Evolutionary conservation across 306 rosid genomes (phyloP).

Genomic region (Pyrus bretschneideri): DNA sequence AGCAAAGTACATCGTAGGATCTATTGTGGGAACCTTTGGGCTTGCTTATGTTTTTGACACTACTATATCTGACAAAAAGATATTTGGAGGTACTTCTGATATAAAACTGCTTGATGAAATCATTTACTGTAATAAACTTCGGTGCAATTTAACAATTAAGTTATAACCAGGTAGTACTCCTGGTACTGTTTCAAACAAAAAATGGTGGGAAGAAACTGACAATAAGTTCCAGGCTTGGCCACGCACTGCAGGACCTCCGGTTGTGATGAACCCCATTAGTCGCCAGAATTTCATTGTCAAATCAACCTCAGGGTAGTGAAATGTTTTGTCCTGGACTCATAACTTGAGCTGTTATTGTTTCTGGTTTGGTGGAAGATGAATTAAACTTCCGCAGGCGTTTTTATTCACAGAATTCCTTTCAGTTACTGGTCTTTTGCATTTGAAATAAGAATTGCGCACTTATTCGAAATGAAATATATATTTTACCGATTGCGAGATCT

Average conservation of each 20-base stretch:
- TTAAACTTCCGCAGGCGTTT: too few species aligned
- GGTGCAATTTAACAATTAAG: not conserved
- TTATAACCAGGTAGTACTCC: conserved; percentile 60
- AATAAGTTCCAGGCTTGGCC: conserved; percentile 92
- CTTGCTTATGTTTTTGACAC: conserved; percentile 40
- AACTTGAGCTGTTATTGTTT: not conserved
- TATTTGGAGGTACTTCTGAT: conserved; percentile 58
- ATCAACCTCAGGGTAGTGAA: conserved; percentile 1
- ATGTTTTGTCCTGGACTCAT: not conserved
- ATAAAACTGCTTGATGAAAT: not conserved
- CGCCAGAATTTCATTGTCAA: conserved; percentile 44
- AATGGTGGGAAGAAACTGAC: conserved; percentile 88
- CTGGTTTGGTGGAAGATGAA: not conserved
- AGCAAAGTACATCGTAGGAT: conserved; percentile 34
- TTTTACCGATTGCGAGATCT: too few species aligned
- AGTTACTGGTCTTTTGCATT: too few species aligned
- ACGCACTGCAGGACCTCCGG: conserved; percentile 52
- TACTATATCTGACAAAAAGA: conserved; percentile 44
- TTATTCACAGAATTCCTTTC: too few species aligned
- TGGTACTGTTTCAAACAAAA: conserved; percentile 46
- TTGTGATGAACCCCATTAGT: conserved; percentile 38
- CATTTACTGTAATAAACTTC: not conserved
- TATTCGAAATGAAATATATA: too few species aligned
- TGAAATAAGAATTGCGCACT: too few species aligned
- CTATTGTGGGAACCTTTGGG: conserved; percentile 37